Conservation (phyloP, 1,284 basidiomycete species). For the Rhodotorula mucilaginosa region DNA sequence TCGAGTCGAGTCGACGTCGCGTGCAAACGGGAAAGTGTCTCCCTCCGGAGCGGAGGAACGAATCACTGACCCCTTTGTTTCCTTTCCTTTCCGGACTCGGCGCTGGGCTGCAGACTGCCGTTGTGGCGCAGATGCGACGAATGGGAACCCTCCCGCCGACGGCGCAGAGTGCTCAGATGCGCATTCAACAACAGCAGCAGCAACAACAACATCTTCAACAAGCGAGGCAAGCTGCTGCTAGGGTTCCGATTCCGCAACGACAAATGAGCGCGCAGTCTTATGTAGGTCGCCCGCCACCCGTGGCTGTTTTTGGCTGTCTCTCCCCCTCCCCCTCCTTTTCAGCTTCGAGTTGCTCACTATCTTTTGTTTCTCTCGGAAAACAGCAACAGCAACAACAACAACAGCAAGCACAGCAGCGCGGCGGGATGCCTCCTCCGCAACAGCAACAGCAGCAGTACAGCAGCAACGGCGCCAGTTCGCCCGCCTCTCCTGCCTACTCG, state of each 20-base stretch:
- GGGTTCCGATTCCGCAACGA: background rate
- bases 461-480: constrained; percentile 10
- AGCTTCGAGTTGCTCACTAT: background rate
- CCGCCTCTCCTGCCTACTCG: constrained; percentile 37
- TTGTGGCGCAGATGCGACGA: constrained; percentile 31
- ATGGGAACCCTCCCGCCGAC: constrained; percentile 32
- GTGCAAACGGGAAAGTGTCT: background rate
- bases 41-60: too few species aligned
- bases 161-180: constrained; percentile 9
- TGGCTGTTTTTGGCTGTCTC: background rate
- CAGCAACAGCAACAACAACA: background rate
- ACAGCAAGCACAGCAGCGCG: constrained; percentile 17
- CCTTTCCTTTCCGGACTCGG: too few species aligned
- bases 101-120: constrained; percentile 15
- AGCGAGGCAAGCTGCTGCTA: background rate
- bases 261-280: background rate
- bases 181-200: constrained; percentile 16
- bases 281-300: background rate
- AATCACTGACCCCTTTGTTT: background rate
- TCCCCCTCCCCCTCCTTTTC: background rate
- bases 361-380: too few species aligned
- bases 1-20: too few species aligned
- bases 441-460: background rate
- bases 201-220: constrained; percentile 5
- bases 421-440: background rate